Base-by-base conservation (phyloP, 495 filamentous ascomycete species). In the Trichocladium antarcticum region DNA sequence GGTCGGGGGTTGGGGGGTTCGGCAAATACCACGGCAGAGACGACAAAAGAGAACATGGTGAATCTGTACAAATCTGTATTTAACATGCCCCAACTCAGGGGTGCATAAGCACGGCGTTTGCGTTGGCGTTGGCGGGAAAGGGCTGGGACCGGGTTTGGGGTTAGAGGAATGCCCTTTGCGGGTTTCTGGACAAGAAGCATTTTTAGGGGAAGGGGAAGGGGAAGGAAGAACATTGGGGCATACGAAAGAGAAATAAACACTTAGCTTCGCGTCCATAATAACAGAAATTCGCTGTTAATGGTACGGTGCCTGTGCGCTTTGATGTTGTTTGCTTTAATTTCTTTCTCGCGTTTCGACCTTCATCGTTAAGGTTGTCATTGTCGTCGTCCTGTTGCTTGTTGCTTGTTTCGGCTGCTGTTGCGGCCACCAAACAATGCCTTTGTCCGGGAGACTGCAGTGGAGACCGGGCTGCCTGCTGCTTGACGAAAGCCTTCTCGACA, bases 171-270 rank as follows among this genome's bases (percentile, higher is more conserved):
- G 24, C 40, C 12, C 46, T 29, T n/a, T 31, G 31, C 32, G 11
- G 47, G 31, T 49, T 49, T 49, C 47, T 49, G 47, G 47, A 49
- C 29, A 49, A n/a, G 20, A 37, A 42, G 35, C n/a, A 42, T 28
- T 27, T 42, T 37, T 37, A 17, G 38, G 47, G 32, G 16, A 42
- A 12, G 6, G 31, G 6, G 12, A 6, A 12, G 16, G 7, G 19
- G 36, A 6, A 15, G 20, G n/a, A 37, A 16, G 35, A 15, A 37
- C 35, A 37, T 49, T 41, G 46, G 12, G 32, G 42, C 42, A 49
- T n/a, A 42, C 11, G 10, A 36, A 1, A 32, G n/a, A 46, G 34
- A 19, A 37, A 37, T 22, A 19, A 37, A 37, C 15, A 29, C 44
- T 37, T 37, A 29, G 44, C 32, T 45, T 37, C 31, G 19, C 42